Base-by-base conservation (phyloP, 2,329 filamentous ascomycete species). In the Aaosphaeria pasadenensis region DNA sequence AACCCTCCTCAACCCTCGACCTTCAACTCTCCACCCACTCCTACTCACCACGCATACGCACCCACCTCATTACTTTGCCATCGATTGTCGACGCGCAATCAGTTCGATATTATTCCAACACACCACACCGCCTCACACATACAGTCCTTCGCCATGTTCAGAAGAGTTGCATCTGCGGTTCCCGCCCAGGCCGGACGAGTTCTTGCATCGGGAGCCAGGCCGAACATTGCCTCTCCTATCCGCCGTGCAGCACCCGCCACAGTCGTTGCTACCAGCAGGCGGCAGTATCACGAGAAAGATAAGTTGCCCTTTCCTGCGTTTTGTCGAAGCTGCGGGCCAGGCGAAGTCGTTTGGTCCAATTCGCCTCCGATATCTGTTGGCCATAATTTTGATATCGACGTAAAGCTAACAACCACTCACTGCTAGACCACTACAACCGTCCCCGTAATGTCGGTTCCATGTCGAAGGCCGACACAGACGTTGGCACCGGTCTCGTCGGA, bases 401-500 rank as follows among this genome's bases (percentile, higher is more conserved):
- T 54, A 49, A 60, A 66, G 66, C 73, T 75, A 68, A 76, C 72
- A 55, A 57, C 30, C 58, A n/a, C 51, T 66, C 64, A 79, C 76
- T 78, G 58, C 80, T 95, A 56, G 89, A 95, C 71, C 89, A 92
- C 74, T 92, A 92, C 76, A 88, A 82, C 71, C 81, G 82, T 60
- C 88, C 88, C 30, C 83, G 88, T 56, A 91, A 91, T 75, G 87
- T 90, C 51, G 88, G 88, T 30, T 86, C 83, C 49, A 86, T 91
- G 83, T 73, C 79, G 71, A 95, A 95, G 79, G 82, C 82, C 54
- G 89, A 94, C 57, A 71, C 74, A 47, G 88, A 94, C 56, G 91
- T 96, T 53, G 91, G 91, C 58, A 95, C 91, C 13, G 91, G 91
- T 39, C 87, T 96, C 46, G 91, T 96, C 56, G 85, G 89, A 59